Percentiles rank a stretch among this genome's conserved stretches.
Evolutionary conservation across 768 basidiomycete genomes (phyloP).

Genomic region (Rhodotorula sphaerocarpa): DNA sequence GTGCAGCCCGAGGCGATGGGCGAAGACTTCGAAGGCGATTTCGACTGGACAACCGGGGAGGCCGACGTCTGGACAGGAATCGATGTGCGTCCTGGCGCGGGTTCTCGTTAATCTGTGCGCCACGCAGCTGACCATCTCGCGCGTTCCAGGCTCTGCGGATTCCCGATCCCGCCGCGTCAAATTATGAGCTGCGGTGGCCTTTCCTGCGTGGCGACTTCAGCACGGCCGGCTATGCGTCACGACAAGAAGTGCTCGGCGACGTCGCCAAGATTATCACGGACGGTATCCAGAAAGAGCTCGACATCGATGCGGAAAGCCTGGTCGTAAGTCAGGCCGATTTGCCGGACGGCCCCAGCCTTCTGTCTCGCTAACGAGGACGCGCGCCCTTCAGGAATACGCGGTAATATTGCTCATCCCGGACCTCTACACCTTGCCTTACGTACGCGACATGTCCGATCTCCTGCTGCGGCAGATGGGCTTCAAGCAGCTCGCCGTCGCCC

Average conservation of each 20-base stretch:
- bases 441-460: conserved; percentile 66
- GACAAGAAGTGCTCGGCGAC: conserved; percentile 65
- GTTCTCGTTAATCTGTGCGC: too few species aligned
- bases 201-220: conserved; percentile 77
- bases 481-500: conserved; percentile 56
- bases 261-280: conserved; percentile 60
- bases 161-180: conserved; percentile 17
- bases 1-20: conserved; percentile 78
- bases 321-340: conserved; percentile 49
- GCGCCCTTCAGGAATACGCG: conserved; percentile 61
- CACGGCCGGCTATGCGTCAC: conserved; percentile 56
- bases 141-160: conserved; percentile 21
- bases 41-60: conserved; percentile 63
- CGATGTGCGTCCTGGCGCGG: conserved; percentile 47
- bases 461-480: conserved; percentile 75
- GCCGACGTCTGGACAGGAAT: conserved; percentile 60
- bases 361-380: not conserved
- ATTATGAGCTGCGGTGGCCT: conserved; percentile 73
- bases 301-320: conserved; percentile 52
- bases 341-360: too few species aligned
- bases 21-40: conserved; percentile 64
- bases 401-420: conserved; percentile 85
- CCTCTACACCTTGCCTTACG: conserved; percentile 74
- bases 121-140: not conserved
- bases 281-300: conserved; percentile 57